phyloP scores from a whole-genome alignment of 257 asterid species.

The Cordia subcordata region DNA sequence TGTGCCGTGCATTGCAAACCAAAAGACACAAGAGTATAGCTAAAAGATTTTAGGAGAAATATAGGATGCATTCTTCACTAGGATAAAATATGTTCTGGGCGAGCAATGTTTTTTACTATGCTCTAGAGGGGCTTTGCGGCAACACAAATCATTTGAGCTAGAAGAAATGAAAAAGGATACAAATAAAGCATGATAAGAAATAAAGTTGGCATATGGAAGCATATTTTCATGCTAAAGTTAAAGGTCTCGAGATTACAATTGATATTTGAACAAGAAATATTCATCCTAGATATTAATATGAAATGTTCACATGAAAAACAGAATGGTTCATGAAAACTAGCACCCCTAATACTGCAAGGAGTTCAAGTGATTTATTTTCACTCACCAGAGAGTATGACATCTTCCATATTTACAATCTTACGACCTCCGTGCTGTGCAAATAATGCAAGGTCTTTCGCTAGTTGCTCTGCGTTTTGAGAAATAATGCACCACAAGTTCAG shows the following conservation, averaged over 20 bases:
- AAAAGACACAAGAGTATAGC: background rate
- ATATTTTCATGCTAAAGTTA: too few species aligned
- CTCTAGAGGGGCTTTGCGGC: background rate
- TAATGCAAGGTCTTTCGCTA: conserved; percentile 85
- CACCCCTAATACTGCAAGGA: background rate
- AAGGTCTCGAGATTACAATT: too few species aligned
- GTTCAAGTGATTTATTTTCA: background rate
- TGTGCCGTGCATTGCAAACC: background rate
- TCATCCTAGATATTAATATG: too few species aligned
- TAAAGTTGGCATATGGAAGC: too few species aligned
- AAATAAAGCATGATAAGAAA: too few species aligned
- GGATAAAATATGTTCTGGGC: too few species aligned
- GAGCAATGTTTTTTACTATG: background rate
- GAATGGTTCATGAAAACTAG: too few species aligned
- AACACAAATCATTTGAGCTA: background rate
- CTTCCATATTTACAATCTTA: conserved; percentile 94
- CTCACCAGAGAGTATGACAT: conserved; percentile 85
- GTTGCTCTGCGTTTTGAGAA: conserved; percentile 58
- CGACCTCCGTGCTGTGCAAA: conserved; percentile 86
- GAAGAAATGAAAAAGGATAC: too few species aligned
- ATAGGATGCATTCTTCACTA: background rate
- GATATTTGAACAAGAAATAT: background rate
- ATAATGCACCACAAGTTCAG: conserved; percentile 1
- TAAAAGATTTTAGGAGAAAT: background rate
- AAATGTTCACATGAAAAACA: too few species aligned